Evolutionary conservation across 345 rosid species (phyloP).

Genomic region (Salix viminalis): DNA sequence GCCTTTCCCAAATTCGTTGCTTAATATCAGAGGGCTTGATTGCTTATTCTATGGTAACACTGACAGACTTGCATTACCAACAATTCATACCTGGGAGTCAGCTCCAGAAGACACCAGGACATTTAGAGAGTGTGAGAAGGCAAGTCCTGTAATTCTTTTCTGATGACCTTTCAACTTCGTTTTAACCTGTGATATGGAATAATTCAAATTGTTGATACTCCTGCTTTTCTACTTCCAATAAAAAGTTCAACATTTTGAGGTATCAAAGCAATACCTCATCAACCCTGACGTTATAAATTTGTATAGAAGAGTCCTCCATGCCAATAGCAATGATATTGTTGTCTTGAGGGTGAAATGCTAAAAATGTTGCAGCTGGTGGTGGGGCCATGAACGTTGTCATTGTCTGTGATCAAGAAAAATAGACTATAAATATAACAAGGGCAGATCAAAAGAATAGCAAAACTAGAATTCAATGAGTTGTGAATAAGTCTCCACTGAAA

Average conservation of each 20-base stretch:
- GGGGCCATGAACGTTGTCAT: constrained; percentile 80
- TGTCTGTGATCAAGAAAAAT: constrained; percentile 40
- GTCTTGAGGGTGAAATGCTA: constrained; percentile 75
- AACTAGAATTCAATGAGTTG: not conserved
- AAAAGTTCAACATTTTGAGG: constrained; percentile 8
- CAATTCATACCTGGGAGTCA: constrained; percentile 60
- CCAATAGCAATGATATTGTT: constrained; percentile 79
- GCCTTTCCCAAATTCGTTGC: not conserved
- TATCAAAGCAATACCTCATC: constrained; percentile 49
- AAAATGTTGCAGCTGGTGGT: constrained; percentile 77
- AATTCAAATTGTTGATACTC: not conserved
- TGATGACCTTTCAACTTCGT: constrained; percentile 73
- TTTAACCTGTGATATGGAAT: constrained; percentile 44
- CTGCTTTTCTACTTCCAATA: constrained; percentile 3
- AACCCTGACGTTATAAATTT: constrained; percentile 56
- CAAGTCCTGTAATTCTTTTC: constrained; percentile 85
- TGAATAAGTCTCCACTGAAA: not conserved
- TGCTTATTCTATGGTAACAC: not conserved
- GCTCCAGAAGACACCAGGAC: constrained; percentile 91
- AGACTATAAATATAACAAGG: not conserved
- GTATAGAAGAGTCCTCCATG: constrained; percentile 75
- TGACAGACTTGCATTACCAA: not conserved
- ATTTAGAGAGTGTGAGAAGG: constrained; percentile 63
- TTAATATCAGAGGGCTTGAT: not conserved
- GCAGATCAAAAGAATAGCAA: not conserved